A percentile compares a stretch with the other conserved stretches of the same genome.
Conservation (phyloP, 2,329 filamentous ascomycete species). For the Cladophialophora bantiana region DNA sequence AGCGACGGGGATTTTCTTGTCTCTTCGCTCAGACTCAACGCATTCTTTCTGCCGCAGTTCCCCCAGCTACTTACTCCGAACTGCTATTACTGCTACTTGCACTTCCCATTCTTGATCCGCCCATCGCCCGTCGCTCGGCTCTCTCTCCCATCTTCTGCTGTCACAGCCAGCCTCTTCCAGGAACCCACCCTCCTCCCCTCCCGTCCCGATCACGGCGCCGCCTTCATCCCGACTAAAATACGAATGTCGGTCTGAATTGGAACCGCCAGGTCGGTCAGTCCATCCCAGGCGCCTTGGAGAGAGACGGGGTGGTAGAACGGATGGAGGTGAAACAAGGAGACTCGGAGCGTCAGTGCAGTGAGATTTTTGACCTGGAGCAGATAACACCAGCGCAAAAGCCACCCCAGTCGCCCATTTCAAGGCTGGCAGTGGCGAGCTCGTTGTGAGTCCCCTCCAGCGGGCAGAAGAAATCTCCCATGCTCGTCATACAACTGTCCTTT, state of each 20-base stretch:
- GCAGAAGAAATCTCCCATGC: not conserved
- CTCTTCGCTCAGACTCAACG: not conserved
- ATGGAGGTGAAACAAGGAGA: slow-evolving; percentile 4
- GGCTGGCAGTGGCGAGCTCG: not conserved
- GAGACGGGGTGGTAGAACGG: not conserved
- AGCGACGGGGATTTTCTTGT: not conserved
- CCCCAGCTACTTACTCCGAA: not conserved
- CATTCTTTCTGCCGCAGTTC: not conserved
- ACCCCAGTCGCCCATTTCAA: not conserved
- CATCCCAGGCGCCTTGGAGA: not conserved
- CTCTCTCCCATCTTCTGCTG: not conserved
- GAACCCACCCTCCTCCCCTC: not conserved
- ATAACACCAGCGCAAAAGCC: not conserved
- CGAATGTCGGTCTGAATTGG: slow-evolving; percentile 4
- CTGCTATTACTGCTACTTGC: not conserved
- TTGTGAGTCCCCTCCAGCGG: not conserved
- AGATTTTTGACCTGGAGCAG: slow-evolving; percentile 1
- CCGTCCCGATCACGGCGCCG: not conserved
- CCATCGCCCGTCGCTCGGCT: not conserved
- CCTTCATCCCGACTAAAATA: slow-evolving; percentile 6
- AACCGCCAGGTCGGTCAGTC: not conserved
- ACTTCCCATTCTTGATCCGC: slow-evolving; percentile 1
- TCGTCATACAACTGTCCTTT: not conserved
- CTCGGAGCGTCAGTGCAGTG: not conserved
- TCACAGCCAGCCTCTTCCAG: not conserved